These are phyloP conservation scores for Eucalyptus sp. DNA, from an alignment of 345 rosid species.

Conservation along the genomic window DNA sequence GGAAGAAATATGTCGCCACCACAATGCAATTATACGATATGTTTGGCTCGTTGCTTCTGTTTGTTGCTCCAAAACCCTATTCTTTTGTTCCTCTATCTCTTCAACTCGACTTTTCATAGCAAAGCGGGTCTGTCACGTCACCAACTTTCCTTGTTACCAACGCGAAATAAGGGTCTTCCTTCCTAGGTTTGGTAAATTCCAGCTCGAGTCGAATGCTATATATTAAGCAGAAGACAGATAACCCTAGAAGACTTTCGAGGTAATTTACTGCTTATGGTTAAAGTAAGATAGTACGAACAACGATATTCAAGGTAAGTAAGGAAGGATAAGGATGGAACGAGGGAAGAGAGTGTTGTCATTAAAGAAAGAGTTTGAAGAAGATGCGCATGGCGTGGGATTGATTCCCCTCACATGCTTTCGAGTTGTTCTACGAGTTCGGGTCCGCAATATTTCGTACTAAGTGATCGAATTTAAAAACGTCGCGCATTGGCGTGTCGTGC, in stretches of 20 bases:
- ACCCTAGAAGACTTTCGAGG: neutral
- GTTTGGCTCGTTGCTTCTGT: neutral
- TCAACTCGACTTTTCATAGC: neutral
- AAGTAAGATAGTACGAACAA: neutral
- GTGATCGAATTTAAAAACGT: neutral
- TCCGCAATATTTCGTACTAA: neutral
- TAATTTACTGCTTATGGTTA: neutral
- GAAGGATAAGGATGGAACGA: neutral
- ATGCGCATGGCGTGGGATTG: constrained; percentile 34
- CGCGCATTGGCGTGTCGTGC: constrained; percentile 13
- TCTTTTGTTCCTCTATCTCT: neutral
- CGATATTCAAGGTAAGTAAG: neutral
- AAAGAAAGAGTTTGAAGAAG: neutral
- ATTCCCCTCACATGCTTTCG: constrained; percentile 22
- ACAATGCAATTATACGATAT: neutral
- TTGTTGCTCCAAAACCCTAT: neutral
- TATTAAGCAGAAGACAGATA: neutral
- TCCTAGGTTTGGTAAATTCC: neutral
- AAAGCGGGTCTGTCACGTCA: neutral
- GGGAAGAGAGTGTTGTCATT: neutral
- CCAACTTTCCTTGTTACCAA: neutral
- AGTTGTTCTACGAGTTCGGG: constrained; percentile 1
- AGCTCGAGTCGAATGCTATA: neutral
- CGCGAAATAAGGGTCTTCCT: neutral
- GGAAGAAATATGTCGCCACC: neutral